Evolutionary conservation across 2,329 filamentous ascomycete species (phyloP).

Genomic region (Arthroderma uncinatum): DNA sequence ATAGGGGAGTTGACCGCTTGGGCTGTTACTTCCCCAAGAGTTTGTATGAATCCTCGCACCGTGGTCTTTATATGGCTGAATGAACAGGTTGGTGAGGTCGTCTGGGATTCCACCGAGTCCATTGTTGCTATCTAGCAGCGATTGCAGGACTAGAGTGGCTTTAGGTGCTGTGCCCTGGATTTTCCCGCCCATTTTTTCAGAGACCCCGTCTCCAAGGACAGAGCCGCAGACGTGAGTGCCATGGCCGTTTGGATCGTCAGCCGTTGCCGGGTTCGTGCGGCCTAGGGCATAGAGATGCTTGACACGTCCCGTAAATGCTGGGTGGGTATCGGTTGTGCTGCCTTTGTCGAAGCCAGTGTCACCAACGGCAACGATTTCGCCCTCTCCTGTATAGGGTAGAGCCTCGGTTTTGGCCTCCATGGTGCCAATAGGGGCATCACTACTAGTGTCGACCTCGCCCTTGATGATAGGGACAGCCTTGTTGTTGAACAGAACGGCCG

Average conservation of each 20-base stretch:
- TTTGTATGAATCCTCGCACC: constrained; percentile 17
- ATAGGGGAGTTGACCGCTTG: constrained; percentile 13
- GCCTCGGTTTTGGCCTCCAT: constrained; percentile 4
- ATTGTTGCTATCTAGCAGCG: constrained; percentile 11
- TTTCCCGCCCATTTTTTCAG: constrained; percentile 12
- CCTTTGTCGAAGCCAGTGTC: constrained; percentile 19
- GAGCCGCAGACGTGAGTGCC: constrained; percentile 20
- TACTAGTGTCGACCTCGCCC: constrained; percentile 8
- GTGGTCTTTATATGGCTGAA: constrained; percentile 14
- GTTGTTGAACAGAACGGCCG: constrained; percentile 16
- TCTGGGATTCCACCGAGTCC: constrained; percentile 15
- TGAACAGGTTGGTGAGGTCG: constrained; percentile 15
- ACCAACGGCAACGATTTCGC: constrained; percentile 17
- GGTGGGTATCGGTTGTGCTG: constrained; percentile 12
- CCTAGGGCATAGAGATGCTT: constrained; percentile 14
- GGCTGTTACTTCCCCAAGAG: constrained; percentile 15
- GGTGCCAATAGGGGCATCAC: constrained; percentile 2
- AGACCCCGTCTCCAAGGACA: constrained; percentile 15
- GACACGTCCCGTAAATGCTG: constrained; percentile 16
- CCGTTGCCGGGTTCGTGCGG: neutral
- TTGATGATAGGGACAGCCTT: constrained; percentile 15
- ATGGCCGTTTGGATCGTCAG: constrained; percentile 16
- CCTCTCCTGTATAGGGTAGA: constrained; percentile 12
- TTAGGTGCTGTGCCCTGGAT: constrained; percentile 17
- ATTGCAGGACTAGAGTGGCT: constrained; percentile 18